These are phyloP conservation scores for Bipolaris bicolor DNA, from an alignment of 2,329 filamentous ascomycete genomes.

Conservation along the genomic window DNA sequence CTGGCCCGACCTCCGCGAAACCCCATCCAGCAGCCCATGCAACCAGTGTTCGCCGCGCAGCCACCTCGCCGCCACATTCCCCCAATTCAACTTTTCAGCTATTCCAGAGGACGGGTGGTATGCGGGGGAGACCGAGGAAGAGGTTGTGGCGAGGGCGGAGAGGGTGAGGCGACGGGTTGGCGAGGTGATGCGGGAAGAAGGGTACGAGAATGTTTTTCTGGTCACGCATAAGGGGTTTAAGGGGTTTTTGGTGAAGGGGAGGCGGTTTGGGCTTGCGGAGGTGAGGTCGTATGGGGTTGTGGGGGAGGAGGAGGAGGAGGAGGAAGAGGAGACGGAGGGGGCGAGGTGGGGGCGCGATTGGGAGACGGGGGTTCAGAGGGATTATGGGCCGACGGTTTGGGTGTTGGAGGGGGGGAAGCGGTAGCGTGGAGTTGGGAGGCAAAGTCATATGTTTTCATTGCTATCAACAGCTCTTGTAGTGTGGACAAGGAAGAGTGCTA, in stretches of 20 bases:
- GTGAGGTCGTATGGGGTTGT: conserved; percentile 25
- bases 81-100: conserved; percentile 25
- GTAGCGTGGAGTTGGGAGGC: not conserved
- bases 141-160: conserved; percentile 21
- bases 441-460: not conserved
- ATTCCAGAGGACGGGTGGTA: conserved; percentile 28
- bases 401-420: conserved; percentile 4
- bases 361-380: conserved; percentile 18
- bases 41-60: conserved; percentile 24
- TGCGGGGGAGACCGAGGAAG: conserved; percentile 11
- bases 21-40: conserved; percentile 18
- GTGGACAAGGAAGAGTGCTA: not conserved
- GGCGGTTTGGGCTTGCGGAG: conserved; percentile 24
- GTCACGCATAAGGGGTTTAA: conserved; percentile 30
- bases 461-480: not conserved
- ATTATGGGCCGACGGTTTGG: conserved; percentile 32
- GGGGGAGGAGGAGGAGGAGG: conserved; percentile 14
- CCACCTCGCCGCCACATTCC: conserved; percentile 17
- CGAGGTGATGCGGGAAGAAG: not conserved
- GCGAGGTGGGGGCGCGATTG: conserved; percentile 19
- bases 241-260: conserved; percentile 23
- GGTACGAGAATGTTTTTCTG: conserved; percentile 22
- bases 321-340: not conserved
- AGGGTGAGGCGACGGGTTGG: conserved; percentile 21
- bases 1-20: conserved; percentile 33